Conservation (phyloP, 2,329 filamentous ascomycete genomes). For the Acarospora socialis region DNA sequence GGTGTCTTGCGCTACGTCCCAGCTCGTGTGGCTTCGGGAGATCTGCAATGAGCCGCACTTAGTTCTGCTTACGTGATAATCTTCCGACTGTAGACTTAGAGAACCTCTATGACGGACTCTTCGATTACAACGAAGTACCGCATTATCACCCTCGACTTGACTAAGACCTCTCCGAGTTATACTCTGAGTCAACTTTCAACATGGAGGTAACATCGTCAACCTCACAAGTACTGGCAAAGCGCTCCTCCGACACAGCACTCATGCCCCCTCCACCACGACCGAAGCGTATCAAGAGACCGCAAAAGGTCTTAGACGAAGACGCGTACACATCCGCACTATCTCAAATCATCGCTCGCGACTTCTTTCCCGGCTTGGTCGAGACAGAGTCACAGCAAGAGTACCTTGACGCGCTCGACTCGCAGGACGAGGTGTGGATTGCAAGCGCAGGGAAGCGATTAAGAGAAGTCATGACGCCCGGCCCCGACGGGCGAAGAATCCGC, state of each 20-base stretch:
- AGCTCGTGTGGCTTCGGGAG: too few relatives aligned
- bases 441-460: slow-evolving; percentile 59
- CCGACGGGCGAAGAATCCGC: slow-evolving; percentile 28
- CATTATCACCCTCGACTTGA: too few relatives aligned
- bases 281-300: slow-evolving; percentile 85
- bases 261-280: slow-evolving; percentile 78
- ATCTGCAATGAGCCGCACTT: too few relatives aligned
- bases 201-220: slow-evolving; percentile 27
- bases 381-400: slow-evolving; percentile 83
- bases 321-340: slow-evolving; percentile 81
- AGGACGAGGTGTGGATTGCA: slow-evolving; percentile 71
- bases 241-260: slow-evolving; percentile 49
- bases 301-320: slow-evolving; percentile 82
- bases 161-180: too few relatives aligned
- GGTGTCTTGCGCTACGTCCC: too few relatives aligned
- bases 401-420: slow-evolving; percentile 76
- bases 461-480: slow-evolving; percentile 69
- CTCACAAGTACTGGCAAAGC: slow-evolving; percentile 53
- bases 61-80: too few relatives aligned
- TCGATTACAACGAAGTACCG: too few relatives aligned
- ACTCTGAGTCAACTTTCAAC: background rate
- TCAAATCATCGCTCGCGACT: slow-evolving; percentile 90
- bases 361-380: slow-evolving; percentile 84
- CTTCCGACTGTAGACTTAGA: too few relatives aligned
- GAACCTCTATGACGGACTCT: too few relatives aligned